phyloP scores from a whole-genome alignment of 306 rosid species.

The Vigna hirtella region DNA sequence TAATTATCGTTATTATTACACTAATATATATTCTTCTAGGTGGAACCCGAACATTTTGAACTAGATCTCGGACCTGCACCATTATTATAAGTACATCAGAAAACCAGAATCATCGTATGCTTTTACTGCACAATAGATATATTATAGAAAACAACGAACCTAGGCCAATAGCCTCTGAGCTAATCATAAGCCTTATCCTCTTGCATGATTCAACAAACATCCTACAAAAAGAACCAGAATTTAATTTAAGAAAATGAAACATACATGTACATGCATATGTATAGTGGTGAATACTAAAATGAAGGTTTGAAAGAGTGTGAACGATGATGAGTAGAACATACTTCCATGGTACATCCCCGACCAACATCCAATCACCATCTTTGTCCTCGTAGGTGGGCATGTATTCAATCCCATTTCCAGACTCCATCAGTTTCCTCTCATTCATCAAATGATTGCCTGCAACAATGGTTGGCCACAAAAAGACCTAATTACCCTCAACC shows the following conservation, averaged over 20 bases:
- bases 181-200: slow-evolving; percentile 66
- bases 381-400: slow-evolving; percentile 73
- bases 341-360: slow-evolving; percentile 93
- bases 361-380: slow-evolving; percentile 89
- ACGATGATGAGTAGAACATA: slow-evolving; percentile 37
- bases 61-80: slow-evolving; percentile 29
- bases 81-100: not conserved
- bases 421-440: slow-evolving; percentile 58
- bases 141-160: slow-evolving; percentile 33
- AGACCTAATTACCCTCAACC: slow-evolving; percentile 33
- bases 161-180: slow-evolving; percentile 64
- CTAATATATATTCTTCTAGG: slow-evolving; percentile 5
- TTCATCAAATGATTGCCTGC: slow-evolving; percentile 63
- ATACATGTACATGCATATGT: not conserved
- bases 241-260: not conserved
- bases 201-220: slow-evolving; percentile 85
- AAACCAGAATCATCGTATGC: not conserved
- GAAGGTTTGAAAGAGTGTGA: not conserved
- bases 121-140: not conserved
- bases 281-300: not conserved
- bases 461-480: not conserved
- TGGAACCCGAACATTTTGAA: slow-evolving; percentile 36
- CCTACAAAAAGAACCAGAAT: slow-evolving; percentile 36
- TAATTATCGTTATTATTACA: slow-evolving; percentile 4
- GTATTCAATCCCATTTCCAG: slow-evolving; percentile 62